Percentiles rank a stretch among this genome's conserved stretches.
Conservation (phyloP, 805 yeast species). For the Metschnikowia lochheadii region DNA sequence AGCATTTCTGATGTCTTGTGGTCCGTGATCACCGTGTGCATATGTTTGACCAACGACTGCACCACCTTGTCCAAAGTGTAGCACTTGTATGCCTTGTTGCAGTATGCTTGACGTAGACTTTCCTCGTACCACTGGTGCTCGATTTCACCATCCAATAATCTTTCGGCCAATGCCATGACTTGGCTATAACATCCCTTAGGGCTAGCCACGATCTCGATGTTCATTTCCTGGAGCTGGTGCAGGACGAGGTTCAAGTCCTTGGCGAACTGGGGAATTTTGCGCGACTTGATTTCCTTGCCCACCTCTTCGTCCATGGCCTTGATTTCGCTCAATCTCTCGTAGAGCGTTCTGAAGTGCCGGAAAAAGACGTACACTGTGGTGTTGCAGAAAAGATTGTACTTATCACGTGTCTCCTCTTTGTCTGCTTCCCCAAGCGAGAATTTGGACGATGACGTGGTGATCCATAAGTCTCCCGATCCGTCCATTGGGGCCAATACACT, state of each 20-base stretch:
- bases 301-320: conserved; percentile 69
- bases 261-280: conserved; percentile 73
- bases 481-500: conserved; percentile 28
- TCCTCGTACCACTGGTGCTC: conserved; percentile 97
- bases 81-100: conserved; percentile 87
- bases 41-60: conserved; percentile 68
- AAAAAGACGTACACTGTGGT: conserved; percentile 85
- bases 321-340: conserved; percentile 74
- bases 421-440: conserved; percentile 26
- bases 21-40: conserved; percentile 80
- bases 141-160: conserved; percentile 79
- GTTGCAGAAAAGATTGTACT: conserved; percentile 79
- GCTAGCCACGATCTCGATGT: conserved; percentile 60
- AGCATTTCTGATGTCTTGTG: conserved; percentile 75
- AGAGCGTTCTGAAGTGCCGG: conserved; percentile 78
- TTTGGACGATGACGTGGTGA: conserved; percentile 30
- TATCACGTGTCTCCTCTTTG: conserved; percentile 40
- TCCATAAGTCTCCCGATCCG: conserved; percentile 41
- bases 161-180: conserved; percentile 67
- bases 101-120: conserved; percentile 87
- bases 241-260: conserved; percentile 78
- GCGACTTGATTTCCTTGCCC: conserved; percentile 61
- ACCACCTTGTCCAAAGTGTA: conserved; percentile 92
- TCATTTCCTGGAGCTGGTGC: conserved; percentile 76
- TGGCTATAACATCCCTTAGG: conserved; percentile 67